phyloP scores from a whole-genome alignment of 2,329 filamentous ascomycete species.

The Spiromastix sp. region DNA sequence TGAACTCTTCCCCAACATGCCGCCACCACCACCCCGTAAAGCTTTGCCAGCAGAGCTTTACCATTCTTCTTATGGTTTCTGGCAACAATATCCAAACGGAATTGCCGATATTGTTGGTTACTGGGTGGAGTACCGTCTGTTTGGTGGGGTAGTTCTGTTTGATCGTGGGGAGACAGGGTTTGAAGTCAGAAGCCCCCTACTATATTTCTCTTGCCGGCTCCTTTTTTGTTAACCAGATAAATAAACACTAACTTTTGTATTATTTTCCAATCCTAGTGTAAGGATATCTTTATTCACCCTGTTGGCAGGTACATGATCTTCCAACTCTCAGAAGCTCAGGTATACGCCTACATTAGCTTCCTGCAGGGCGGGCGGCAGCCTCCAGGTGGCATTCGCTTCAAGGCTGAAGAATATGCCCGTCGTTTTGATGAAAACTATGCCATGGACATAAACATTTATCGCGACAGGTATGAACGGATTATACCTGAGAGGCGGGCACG shows the following conservation, averaged over 20 bases:
- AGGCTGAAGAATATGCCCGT: constrained; percentile 7
- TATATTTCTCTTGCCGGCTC: constrained; percentile 1
- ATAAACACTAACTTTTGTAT: not conserved
- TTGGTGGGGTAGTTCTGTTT: constrained; percentile 6
- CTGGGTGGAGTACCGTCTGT: constrained; percentile 5
- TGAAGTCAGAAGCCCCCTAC: constrained; percentile 3
- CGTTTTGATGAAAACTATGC: constrained; percentile 6
- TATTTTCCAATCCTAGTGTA: constrained; percentile 5
- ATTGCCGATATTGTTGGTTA: constrained; percentile 6
- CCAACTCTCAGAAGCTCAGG: not conserved
- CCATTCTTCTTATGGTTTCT: constrained; percentile 2
- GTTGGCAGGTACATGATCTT: not conserved
- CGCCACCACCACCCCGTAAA: constrained; percentile 1
- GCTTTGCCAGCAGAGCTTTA: constrained; percentile 3
- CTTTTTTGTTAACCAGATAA: not conserved
- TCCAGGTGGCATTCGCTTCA: constrained; percentile 5
- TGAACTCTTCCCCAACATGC: not conserved
- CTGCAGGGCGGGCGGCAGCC: not conserved
- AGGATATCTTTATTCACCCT: constrained; percentile 7
- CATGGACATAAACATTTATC: constrained; percentile 4
- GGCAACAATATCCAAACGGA: constrained; percentile 7
- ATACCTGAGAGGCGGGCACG: constrained; percentile 3
- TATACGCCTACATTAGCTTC: constrained; percentile 4
- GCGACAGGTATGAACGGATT: constrained; percentile 5
- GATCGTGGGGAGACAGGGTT: constrained; percentile 3